Conservation (phyloP, 371 early-diverging fungal genomes). For the Mucor sp. region DNA sequence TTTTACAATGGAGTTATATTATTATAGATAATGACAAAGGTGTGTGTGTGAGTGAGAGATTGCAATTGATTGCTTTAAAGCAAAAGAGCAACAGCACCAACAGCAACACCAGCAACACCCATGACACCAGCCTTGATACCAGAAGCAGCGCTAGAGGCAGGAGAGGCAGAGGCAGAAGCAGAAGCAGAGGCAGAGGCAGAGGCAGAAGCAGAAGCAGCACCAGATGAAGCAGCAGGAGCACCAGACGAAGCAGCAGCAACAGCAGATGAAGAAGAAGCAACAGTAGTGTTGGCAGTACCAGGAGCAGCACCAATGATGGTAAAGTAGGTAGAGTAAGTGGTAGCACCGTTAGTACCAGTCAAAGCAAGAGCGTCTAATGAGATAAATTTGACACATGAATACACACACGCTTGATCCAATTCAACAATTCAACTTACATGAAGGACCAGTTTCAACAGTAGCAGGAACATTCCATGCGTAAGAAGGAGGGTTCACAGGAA, state of each 20-base stretch:
- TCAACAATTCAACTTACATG: slow-evolving; percentile 24
- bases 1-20: not conserved
- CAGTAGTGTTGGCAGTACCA: slow-evolving; percentile 9
- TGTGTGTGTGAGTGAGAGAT: no score
- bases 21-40: not conserved
- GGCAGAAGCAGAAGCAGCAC: slow-evolving; percentile 7
- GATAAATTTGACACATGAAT: slow-evolving; percentile 5
- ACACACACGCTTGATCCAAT: not conserved
- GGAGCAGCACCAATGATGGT: slow-evolving; percentile 33
- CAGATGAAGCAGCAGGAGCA: not conserved
- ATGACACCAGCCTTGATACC: slow-evolving; percentile 23
- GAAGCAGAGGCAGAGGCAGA: not conserved
- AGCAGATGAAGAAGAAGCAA: slow-evolving; percentile 1
- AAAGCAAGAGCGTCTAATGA: slow-evolving; percentile 35
- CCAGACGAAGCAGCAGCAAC: not conserved
- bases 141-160: slow-evolving; percentile 10
- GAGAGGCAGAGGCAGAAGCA: slow-evolving; percentile 7
- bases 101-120: slow-evolving; percentile 10
- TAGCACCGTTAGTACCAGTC: slow-evolving; percentile 29
- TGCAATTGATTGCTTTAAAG: slow-evolving; percentile 3
- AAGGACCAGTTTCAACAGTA: slow-evolving; percentile 19
- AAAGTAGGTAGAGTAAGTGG: slow-evolving; percentile 43
- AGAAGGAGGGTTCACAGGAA: slow-evolving; percentile 21
- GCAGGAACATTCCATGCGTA: slow-evolving; percentile 40
- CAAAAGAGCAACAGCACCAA: not conserved